Percentiles rank a stretch among this genome's conserved stretches.
These are phyloP conservation scores for Cutaneotrichosporon sp. DNA, from an alignment of 1,284 basidiomycete species.

Conservation along the genomic window DNA sequence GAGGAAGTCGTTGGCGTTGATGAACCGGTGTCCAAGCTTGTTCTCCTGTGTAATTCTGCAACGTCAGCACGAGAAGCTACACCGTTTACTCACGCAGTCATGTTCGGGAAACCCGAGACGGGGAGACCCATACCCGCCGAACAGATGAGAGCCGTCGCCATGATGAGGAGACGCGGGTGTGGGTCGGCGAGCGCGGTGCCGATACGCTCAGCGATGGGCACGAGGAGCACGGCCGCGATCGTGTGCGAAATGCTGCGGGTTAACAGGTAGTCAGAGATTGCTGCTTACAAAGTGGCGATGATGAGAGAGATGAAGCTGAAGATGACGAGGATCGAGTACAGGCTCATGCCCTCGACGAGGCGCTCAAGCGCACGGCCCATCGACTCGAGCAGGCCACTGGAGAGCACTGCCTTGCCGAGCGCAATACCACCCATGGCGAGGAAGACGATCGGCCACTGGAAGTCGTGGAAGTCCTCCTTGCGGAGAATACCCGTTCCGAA, in stretches of 20 bases:
- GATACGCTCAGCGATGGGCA: conserved; percentile 90
- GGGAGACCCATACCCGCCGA: conserved; percentile 98
- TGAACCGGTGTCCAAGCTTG: conserved; percentile 82
- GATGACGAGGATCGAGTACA: conserved; percentile 78
- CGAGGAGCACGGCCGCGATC: conserved; percentile 90
- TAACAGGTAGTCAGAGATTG: background rate
- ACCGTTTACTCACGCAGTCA: conserved; percentile 88
- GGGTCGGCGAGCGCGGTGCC: conserved; percentile 66
- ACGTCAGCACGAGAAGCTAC: too few species aligned
- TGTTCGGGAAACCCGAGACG: conserved; percentile 95
- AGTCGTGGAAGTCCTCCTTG: conserved; percentile 94
- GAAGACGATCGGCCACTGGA: conserved; percentile 87
- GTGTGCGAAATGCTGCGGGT: conserved; percentile 72
- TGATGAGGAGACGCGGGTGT: conserved; percentile 75
- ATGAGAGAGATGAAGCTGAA: conserved; percentile 83
- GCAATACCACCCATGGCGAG: conserved; percentile 99
- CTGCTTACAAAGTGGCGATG: conserved; percentile 51
- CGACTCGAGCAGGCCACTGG: conserved; percentile 77
- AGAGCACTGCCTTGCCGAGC: conserved; percentile 86
- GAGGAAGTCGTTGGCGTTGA: conserved; percentile 81
- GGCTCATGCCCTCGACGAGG: conserved; percentile 63
- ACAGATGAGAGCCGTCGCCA: conserved; percentile 83
- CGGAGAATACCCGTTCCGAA: conserved; percentile 91
- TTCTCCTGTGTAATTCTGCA: conserved; percentile 88
- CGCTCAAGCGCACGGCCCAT: conserved; percentile 66